Percentiles rank a stretch among this genome's conserved stretches.
These are phyloP conservation scores for Dryas alaskensis DNA, from an alignment of 306 rosid species.

Conservation along the genomic window DNA sequence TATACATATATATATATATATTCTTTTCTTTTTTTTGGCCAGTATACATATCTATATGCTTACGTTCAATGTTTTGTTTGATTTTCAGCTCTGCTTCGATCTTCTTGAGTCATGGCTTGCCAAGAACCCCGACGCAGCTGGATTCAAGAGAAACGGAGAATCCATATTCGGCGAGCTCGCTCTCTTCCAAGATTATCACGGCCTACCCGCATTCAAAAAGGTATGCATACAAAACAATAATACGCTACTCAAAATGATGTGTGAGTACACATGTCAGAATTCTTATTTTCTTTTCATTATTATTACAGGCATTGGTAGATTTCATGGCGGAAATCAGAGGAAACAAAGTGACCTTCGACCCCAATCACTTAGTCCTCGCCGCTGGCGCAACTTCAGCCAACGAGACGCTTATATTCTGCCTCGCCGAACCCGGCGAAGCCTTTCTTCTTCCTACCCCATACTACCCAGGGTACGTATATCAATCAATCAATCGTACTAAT, in stretches of 20 bases:
- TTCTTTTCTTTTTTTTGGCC: too few species aligned
- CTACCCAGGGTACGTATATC: conserved; percentile 65
- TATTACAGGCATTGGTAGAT: conserved; percentile 51
- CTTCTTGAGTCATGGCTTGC: conserved; percentile 74
- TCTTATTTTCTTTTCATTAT: background rate
- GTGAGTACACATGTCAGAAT: too few species aligned
- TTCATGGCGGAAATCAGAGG: conserved; percentile 83
- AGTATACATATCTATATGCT: too few species aligned
- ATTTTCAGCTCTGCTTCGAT: conserved; percentile 77
- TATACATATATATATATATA: too few species aligned
- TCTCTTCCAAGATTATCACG: conserved; percentile 93
- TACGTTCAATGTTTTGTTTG: background rate
- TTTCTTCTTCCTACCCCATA: conserved; percentile 87
- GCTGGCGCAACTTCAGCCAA: conserved; percentile 91
- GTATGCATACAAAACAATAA: background rate
- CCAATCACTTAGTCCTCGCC: conserved; percentile 60
- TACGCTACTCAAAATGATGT: too few species aligned
- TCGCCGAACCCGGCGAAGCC: conserved; percentile 67
- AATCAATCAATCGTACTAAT: too few species aligned
- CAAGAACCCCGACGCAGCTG: conserved; percentile 68
- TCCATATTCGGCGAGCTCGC: conserved; percentile 88
- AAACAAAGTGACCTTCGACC: conserved; percentile 59
- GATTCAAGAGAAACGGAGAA: conserved; percentile 68
- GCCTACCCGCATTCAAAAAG: conserved; percentile 80
- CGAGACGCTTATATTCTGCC: conserved; percentile 84